phyloP scores from a whole-genome alignment of 202 grass and related monocot genomes.

The Eragrostis tef region DNA sequence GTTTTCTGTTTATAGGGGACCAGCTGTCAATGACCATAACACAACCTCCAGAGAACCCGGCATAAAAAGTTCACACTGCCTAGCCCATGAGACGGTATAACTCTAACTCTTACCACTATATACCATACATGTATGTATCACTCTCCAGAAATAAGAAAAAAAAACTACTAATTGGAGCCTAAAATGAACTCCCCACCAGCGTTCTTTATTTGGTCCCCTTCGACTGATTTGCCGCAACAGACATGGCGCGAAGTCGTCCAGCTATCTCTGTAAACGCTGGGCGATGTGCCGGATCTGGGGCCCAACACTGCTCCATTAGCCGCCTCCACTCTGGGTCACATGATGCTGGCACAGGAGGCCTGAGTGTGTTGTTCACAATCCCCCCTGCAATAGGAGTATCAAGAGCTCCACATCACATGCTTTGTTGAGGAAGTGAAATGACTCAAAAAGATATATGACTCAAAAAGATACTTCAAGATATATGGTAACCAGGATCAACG shows the following conservation, averaged over 20 bases:
- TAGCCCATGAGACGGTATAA: constrained; percentile 39
- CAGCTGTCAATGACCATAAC: constrained; percentile 16
- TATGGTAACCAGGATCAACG: neutral
- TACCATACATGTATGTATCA: constrained; percentile 41
- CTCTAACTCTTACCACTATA: constrained; percentile 43
- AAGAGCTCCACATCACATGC: neutral
- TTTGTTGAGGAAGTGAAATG: neutral
- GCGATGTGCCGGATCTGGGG: constrained; percentile 73
- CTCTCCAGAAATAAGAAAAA: neutral
- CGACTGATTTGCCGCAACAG: constrained; percentile 54
- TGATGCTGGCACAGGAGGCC: constrained; percentile 67
- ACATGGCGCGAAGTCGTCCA: constrained; percentile 73
- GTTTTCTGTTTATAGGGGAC: constrained; percentile 7
- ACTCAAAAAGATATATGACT: neutral
- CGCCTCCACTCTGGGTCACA: constrained; percentile 81
- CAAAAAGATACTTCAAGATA: neutral
- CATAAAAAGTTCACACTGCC: constrained; percentile 20
- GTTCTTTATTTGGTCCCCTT: constrained; percentile 39
- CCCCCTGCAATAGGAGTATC: constrained; percentile 58
- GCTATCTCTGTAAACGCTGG: constrained; percentile 89
- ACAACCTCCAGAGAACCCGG: constrained; percentile 4
- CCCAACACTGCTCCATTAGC: constrained; percentile 97
- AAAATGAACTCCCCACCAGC: constrained; percentile 12
- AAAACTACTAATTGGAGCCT: neutral
- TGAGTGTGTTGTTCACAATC: constrained; percentile 92